These are phyloP conservation scores for Geotrichum candidum DNA, from an alignment of 1,139 yeast genomes.

Conservation along the genomic window DNA sequence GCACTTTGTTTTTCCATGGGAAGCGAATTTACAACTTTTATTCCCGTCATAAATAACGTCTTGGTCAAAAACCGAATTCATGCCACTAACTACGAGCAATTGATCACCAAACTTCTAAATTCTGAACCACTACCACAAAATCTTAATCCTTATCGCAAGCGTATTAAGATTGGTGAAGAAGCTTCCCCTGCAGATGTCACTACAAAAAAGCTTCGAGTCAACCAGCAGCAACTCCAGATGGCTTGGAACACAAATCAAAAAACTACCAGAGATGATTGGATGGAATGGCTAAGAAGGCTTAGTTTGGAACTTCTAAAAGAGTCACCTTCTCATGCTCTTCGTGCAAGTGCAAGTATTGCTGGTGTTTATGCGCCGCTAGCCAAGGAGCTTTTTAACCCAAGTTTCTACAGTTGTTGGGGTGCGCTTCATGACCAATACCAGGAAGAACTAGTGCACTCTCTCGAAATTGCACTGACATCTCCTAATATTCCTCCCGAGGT, in stretches of 20 bases:
- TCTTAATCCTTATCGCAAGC: conserved; percentile 47
- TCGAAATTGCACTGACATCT: conserved; percentile 81
- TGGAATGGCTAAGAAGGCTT: conserved; percentile 88
- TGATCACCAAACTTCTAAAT: conserved; percentile 69
- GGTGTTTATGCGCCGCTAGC: conserved; percentile 86
- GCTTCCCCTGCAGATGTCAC: conserved; percentile 65
- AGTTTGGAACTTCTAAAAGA: conserved; percentile 83
- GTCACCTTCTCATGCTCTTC: conserved; percentile 88
- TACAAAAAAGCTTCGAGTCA: conserved; percentile 71
- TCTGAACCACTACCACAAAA: conserved; percentile 88
- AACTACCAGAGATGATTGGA: conserved; percentile 94
- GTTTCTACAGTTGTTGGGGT: conserved; percentile 95
- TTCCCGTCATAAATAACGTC: conserved; percentile 77
- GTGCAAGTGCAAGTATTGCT: conserved; percentile 91
- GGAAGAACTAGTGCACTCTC: conserved; percentile 79
- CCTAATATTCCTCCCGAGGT: conserved; percentile 95
- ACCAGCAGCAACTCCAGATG: conserved; percentile 65
- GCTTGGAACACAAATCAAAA: conserved; percentile 93
- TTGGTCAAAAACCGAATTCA: conserved; percentile 59
- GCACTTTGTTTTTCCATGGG: conserved; percentile 76
- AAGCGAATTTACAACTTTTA: conserved; percentile 74
- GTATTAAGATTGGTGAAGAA: conserved; percentile 47
- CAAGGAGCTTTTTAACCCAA: conserved; percentile 84
- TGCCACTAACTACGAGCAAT: conserved; percentile 70
- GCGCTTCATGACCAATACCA: conserved; percentile 89